Evolutionary conservation across 495 filamentous ascomycete species (phyloP), one percentile per base, ranked within the genome.

Genomic region (Tuber microsphaerosporum): DNA sequence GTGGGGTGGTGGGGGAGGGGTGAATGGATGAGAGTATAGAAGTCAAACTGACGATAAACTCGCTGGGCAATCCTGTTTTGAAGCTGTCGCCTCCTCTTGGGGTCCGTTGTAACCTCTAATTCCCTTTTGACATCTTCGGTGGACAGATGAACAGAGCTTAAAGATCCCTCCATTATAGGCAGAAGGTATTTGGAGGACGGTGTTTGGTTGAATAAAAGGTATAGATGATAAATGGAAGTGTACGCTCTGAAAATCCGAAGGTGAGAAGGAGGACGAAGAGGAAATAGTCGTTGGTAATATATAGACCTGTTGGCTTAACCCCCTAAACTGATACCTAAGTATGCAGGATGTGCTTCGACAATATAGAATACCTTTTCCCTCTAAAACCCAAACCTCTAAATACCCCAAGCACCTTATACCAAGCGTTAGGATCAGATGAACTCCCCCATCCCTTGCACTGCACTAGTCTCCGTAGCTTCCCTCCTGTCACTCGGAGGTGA

Each of bases 41-140:
- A 19, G 39, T 19, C 9, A 68, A 43, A 79, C 81, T 39, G 71
- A 81, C 81, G 80, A 48, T 82, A 82, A 41, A 81, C 81, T 51
- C 81, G 41, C 56, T 82, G 81, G 4, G 81, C 81, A 14, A 82
- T 82, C 7, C 81, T 71, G 41, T 82, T 82, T 71, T 82, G 81
- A 44, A 82, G 77, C 51, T 75, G 80, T 7, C 81, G 76, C 44
- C 81, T 72, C 46, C 73, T 75, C 34, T 72, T 77, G 0, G 72
- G 70, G 61, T 77, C 76, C 7, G 75, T 80, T 0, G 78, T 80
- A 20, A 26, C 42, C 31, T 73, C 45, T 19, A 81, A 71, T 42
- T 81, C 78, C 0, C 75, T 41, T 61, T 75, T 75, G 56, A 80
- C 79, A 8, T 71, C 70, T 73, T 77, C 75, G 20, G 78, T 80